phyloP scores from a whole-genome alignment of 2,329 filamentous ascomycete species.

The Meredithiella fracta region DNA sequence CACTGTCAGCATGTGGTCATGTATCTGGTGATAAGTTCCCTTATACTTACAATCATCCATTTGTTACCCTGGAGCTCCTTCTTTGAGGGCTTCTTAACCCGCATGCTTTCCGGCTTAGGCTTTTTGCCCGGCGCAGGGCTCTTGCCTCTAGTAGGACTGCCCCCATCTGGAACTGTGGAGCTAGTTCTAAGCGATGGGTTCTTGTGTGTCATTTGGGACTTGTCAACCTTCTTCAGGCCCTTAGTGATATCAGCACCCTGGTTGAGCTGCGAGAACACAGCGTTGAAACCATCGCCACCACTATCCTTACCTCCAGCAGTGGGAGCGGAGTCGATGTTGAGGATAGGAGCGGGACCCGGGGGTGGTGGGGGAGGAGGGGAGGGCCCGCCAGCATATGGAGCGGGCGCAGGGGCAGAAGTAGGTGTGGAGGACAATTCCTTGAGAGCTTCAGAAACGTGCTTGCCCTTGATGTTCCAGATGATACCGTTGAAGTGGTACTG shows the following conservation, averaged over 20 bases:
- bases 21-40: not conserved
- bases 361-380: conserved; percentile 53
- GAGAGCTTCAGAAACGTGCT: conserved; percentile 51
- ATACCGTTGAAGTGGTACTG: conserved; percentile 65
- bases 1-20: not conserved
- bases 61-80: conserved; percentile 78
- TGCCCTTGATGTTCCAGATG: conserved; percentile 68
- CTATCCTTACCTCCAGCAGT: conserved; percentile 24
- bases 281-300: conserved; percentile 50
- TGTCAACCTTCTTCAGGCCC: conserved; percentile 81
- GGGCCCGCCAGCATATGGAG: conserved; percentile 21
- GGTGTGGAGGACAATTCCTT: conserved; percentile 36
- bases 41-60: conserved; percentile 61
- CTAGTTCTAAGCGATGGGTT: conserved; percentile 70
- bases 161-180: conserved; percentile 52
- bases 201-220: conserved; percentile 95
- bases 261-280: conserved; percentile 86
- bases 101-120: conserved; percentile 73
- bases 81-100: conserved; percentile 62
- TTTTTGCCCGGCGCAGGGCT: conserved; percentile 79
- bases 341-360: conserved; percentile 50
- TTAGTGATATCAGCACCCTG: conserved; percentile 77
- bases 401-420: conserved; percentile 30
- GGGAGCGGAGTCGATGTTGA: conserved; percentile 28
- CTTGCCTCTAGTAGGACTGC: conserved; percentile 48